Conservation (phyloP, 2,329 filamentous ascomycete genomes). For the Akanthomyces lecanii region DNA sequence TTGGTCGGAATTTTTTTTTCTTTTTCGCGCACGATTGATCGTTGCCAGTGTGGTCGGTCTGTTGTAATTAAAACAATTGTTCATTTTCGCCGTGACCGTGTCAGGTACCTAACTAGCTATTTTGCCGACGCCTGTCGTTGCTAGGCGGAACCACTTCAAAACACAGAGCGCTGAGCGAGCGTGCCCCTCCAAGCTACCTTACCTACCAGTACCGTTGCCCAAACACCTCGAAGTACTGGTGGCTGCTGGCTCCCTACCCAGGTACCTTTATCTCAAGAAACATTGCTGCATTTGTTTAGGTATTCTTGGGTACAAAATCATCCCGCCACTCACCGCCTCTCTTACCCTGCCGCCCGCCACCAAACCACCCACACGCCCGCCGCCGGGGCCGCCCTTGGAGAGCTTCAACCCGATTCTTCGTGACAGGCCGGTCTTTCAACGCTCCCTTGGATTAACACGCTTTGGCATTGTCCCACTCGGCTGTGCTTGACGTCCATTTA, state of each 20-base stretch:
- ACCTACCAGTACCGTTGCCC: too few species aligned
- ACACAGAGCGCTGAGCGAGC: background rate
- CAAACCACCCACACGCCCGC: background rate
- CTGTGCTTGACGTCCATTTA: background rate
- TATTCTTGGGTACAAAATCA: background rate
- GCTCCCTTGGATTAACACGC: background rate
- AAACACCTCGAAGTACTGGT: too few species aligned
- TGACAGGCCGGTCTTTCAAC: background rate
- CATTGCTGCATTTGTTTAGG: background rate
- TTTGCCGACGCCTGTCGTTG: background rate
- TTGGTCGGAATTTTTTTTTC: background rate
- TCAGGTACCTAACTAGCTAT: background rate
- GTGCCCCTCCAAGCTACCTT: background rate
- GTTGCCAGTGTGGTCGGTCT: background rate
- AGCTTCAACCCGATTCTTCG: background rate
- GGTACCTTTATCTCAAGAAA: background rate
- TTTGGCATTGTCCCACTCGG: conserved; percentile 3
- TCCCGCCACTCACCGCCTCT: conserved; percentile 3
- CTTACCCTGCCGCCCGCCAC: background rate
- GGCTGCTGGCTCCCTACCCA: too few species aligned
- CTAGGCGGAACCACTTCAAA: background rate
- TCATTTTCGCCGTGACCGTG: background rate
- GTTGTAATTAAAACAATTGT: background rate
- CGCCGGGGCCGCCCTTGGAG: background rate
- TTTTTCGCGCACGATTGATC: background rate